Base-by-base conservation (phyloP, 805 yeast genomes). In the Cyberlindnera mycetangii region DNA sequence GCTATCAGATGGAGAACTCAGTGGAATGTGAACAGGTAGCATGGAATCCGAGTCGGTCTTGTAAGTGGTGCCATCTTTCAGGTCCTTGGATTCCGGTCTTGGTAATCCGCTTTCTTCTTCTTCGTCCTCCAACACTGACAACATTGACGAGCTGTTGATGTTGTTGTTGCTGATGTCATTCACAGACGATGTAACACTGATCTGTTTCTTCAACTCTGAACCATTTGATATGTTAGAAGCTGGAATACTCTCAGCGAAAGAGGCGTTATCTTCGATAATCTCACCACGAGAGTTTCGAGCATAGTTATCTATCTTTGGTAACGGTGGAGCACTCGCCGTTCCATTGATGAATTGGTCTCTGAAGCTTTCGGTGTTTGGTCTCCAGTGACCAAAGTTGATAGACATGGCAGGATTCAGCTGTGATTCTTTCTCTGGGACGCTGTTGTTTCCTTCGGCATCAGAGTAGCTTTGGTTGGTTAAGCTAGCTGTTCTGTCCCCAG, bases 301-400 rank as follows among this genome's bases (percentile, higher is more conserved):
- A 40, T 59, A 62, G 31, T 65, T 75, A 39, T 68, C 61, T 15
- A 58, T 10, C 22, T 42, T 42, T 3, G 60, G 60, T 7, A 54
- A 31, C 8, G 61, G 61, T 4, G 61, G 70, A 9, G 61, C 55
- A 7, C 56, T 67, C 35, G 69, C 28, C 7, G 50, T 43, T 7
- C 68, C 74, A 49, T 62, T 65, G 33, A 75, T 74, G 44, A 75
- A 75, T 41, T 70, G 71, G 47, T 74, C 79, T 41, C 81, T 63
- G 55, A 59, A 75, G 32, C 64, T 65, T 25, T 64, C 67, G 8
- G 83, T 79, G 53, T 79, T 75, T 2, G 85, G 85, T 55, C 71
- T 73, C 85, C 86, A 80, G 21, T 64, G 64, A 3, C 81, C 81
- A 64, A 76, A 65, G 45, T 68, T 73, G 34, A 76, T 60, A 3